Evolutionary conservation across 1,284 basidiomycete genomes (phyloP), one percentile per base, ranked within the genome.

Genomic region (Heterobasidion occidentale): DNA sequence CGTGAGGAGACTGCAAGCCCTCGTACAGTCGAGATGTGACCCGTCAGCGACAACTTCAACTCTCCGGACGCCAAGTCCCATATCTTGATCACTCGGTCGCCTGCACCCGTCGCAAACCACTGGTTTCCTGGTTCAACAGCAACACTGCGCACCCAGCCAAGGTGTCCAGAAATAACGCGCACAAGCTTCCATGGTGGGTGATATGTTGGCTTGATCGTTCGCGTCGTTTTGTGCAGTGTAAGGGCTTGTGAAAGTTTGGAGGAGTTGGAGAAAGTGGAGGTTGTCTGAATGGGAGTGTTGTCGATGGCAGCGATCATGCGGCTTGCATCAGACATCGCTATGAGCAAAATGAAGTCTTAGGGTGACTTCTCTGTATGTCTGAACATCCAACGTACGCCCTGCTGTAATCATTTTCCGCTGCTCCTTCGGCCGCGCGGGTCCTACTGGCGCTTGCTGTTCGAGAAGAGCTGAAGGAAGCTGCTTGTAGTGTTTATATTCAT

Each of bases 41-140:
- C 96, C 3, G 97, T 99, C 63, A 99, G 75, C 47, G 91, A 94
- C 45, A 99, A 75, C 72, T 95, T 98, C 67, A 99, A 78, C 72
- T 98, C 94, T 36, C 96, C 96, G 7, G 87, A 91, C 7, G 97
- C 97, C 62, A 99, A 70, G 70, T 99, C 95, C 96, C 96, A 99
- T n/a, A 99, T 94, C 77, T 99, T 99, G 71, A 99, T 92, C 51
- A 99, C 94, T 36, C 96, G 84, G 71, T 99, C 96, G 7, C 97
- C 97, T 0, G 96, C 96, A 58, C 96, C 96, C 0, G 94, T 96
- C 0, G 92, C 96, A 62, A 99, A 99, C 96, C 96, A 99, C 70
- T 96, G 79, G 75, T 99, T 99, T 34, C 93, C 94, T 15, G 96
- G 96, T 70, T 99, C 96, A 47, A 99, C 94, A 1, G 96, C 93